phyloP scores from a whole-genome alignment of 2,329 filamentous ascomycete genomes.

The Xylariaceae sp. region DNA sequence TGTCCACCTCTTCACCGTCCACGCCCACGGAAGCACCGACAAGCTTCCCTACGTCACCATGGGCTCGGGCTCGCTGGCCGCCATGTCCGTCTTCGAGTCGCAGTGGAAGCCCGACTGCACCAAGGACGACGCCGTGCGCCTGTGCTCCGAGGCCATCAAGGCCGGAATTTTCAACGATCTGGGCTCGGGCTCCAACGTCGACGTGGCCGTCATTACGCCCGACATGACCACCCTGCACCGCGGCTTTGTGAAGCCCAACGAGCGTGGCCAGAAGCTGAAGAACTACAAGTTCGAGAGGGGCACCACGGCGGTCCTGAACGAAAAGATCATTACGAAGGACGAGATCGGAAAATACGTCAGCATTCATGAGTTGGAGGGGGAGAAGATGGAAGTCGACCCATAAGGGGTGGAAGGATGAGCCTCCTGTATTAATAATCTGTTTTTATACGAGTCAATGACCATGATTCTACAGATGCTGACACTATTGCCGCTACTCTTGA shows the following conservation, averaged over 20 bases:
- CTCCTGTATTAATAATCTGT: constrained; percentile 1
- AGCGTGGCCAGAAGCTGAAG: constrained; percentile 82
- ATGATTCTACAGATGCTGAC: no score
- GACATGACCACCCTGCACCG: constrained; percentile 92
- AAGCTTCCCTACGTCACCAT: constrained; percentile 99
- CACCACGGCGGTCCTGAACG: constrained; percentile 91
- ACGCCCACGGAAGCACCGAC: constrained; percentile 96
- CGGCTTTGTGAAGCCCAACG: constrained; percentile 90
- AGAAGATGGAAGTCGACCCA: constrained; percentile 62
- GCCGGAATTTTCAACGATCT: constrained; percentile 98
- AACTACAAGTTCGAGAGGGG: constrained; percentile 87
- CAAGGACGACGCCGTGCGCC: constrained; percentile 60
- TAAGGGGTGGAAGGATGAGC: constrained; percentile 29
- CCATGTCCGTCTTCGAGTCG: constrained; percentile 97
- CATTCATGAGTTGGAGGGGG: constrained; percentile 73
- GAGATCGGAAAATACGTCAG: constrained; percentile 92
- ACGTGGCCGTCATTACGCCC: constrained; percentile 88
- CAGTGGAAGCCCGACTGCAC: constrained; percentile 78
- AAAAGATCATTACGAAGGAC: constrained; percentile 91
- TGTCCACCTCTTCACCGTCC: constrained; percentile 91
- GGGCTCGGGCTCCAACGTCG: constrained; percentile 94
- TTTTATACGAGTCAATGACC: no score
- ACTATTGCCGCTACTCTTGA: no score
- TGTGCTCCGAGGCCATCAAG: constrained; percentile 71
- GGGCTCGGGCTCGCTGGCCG: constrained; percentile 90